Conservation (phyloP, 2,329 filamentous ascomycete species). For the Phaeosphaeriaceae sp. region DNA sequence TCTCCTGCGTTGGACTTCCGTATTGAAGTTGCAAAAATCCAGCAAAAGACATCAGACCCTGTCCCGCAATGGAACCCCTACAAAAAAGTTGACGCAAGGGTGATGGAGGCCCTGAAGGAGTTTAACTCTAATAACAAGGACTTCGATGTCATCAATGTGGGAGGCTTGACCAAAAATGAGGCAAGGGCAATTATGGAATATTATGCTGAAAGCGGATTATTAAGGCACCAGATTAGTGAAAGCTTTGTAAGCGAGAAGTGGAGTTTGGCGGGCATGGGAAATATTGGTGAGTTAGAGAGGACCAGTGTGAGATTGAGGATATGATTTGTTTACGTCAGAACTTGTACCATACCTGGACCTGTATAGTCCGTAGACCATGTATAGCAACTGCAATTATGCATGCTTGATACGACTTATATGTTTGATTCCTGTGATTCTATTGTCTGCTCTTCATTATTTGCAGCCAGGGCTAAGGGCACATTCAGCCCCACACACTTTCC, state of each 20-base stretch:
- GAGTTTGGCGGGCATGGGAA: conserved; percentile 79
- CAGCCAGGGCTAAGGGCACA: conserved; percentile 70
- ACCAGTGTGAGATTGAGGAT: conserved; percentile 55
- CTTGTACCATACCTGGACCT: conserved; percentile 22
- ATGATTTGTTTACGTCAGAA: conserved; percentile 10
- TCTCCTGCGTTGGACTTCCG: conserved; percentile 72
- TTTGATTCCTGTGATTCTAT: neutral
- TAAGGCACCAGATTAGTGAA: conserved; percentile 74
- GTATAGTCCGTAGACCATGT: conserved; percentile 24
- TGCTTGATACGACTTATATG: neutral
- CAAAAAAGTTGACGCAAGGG: conserved; percentile 58
- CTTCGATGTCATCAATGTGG: conserved; percentile 61
- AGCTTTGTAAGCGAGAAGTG: conserved; percentile 79
- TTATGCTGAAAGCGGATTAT: conserved; percentile 83
- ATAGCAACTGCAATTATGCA: conserved; percentile 15
- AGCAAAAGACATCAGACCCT: conserved; percentile 42
- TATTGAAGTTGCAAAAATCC: conserved; percentile 59
- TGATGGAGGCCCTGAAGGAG: conserved; percentile 54
- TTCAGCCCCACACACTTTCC: conserved; percentile 80
- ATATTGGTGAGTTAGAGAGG: conserved; percentile 85
- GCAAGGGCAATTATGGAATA: conserved; percentile 86
- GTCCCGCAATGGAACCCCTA: conserved; percentile 59
- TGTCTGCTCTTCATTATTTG: conserved; percentile 6
- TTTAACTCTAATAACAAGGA: conserved; percentile 45
- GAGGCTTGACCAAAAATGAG: conserved; percentile 75